phyloP scores from a whole-genome alignment of 805 yeast species.

The Komagataella mondaviorum region DNA sequence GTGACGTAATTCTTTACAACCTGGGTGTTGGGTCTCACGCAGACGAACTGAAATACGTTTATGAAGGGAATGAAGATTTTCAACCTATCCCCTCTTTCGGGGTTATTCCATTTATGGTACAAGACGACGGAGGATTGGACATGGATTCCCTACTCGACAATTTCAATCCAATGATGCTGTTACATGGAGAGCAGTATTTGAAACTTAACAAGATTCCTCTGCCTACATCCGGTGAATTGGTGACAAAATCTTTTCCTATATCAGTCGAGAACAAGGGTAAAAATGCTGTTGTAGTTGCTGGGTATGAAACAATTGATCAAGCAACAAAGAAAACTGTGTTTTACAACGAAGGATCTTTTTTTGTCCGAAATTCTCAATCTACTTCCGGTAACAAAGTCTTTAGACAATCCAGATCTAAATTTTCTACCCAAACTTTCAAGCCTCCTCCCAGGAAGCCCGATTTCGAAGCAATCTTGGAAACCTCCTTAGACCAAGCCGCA shows the following conservation, averaged over 20 bases:
- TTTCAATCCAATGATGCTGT: constrained; percentile 78
- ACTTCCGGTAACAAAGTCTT: constrained; percentile 32
- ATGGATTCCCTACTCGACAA: constrained; percentile 54
- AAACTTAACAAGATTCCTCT: constrained; percentile 66
- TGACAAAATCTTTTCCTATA: constrained; percentile 52
- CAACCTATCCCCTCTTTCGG: constrained; percentile 85
- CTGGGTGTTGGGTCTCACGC: constrained; percentile 79
- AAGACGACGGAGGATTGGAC: constrained; percentile 40
- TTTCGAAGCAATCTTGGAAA: constrained; percentile 41
- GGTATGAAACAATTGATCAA: constrained; percentile 55
- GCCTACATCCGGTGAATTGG: constrained; percentile 54
- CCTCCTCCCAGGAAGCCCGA: constrained; percentile 61
- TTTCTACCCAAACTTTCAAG: constrained; percentile 48
- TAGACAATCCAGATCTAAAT: constrained; percentile 31
- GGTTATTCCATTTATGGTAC: constrained; percentile 72
- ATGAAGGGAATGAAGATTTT: constrained; percentile 66
- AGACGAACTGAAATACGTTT: constrained; percentile 62
- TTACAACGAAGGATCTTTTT: constrained; percentile 73
- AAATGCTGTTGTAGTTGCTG: constrained; percentile 69
- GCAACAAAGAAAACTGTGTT: constrained; percentile 58
- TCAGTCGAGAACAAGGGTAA: constrained; percentile 76
- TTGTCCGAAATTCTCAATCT: constrained; percentile 65
- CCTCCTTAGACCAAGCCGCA: constrained; percentile 69
- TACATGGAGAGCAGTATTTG: constrained; percentile 93
- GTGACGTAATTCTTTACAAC: constrained; percentile 74